A percentile compares a stretch with the other conserved stretches of the same genome.
These are phyloP conservation scores for sunflower (Helianthus annuus) DNA, from an alignment of 129 eudicot genomes.

Conservation along the genomic window HanXRQr2.0-SUNRISE NC_035443.2:8006285-8006784, in stretches of 20 bases:
- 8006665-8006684: conserved; percentile 93
- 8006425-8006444: no score
- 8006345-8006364: no score
- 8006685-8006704: conserved; percentile 97
- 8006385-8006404: no score
- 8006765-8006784: conserved; percentile 91
- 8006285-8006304: no score
- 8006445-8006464: no score
- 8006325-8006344: no score
- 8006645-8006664: conserved; percentile 98
- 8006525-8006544: conserved; percentile 97
- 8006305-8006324: no score
- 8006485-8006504: neutral
- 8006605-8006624: conserved; percentile 97
- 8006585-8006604: conserved; percentile 97
- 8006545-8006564: conserved; percentile 91
- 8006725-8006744: conserved; percentile 88
- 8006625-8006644: conserved; percentile 95
- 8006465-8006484: no score
- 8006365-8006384: no score
- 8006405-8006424: no score
- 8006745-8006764: conserved; percentile 89
- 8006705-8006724: conserved; percentile 99
- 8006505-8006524: conserved; percentile 74
- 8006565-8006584: conserved; percentile 84